These are phyloP conservation scores for Rhizophora apiculata DNA, from an alignment of 345 rosid species.

Conservation along the genomic window DNA sequence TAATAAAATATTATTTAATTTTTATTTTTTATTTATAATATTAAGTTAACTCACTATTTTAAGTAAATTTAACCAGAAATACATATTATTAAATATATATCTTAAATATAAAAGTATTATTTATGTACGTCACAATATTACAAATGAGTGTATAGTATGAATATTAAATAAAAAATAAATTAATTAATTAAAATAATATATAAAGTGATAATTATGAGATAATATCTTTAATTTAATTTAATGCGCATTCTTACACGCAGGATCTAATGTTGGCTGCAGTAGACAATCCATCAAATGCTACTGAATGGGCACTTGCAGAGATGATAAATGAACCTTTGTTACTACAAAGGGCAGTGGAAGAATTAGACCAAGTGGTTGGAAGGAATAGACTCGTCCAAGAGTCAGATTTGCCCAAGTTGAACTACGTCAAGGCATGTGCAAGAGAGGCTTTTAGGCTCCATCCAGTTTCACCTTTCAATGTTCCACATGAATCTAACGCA, in stretches of 20 bases:
- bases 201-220: not conserved
- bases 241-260: conserved; percentile 10
- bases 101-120: no score
- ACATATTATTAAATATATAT: no score
- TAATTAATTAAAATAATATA: not conserved
- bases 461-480: conserved; percentile 38
- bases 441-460: conserved; percentile 30
- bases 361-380: conserved; percentile 43
- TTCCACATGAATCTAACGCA: conserved; percentile 37
- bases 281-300: conserved; percentile 49
- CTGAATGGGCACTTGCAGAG: conserved; percentile 50
- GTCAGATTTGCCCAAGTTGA: conserved; percentile 21
- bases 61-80: no score
- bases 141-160: no score
- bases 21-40: no score
- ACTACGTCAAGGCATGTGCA: conserved; percentile 24
- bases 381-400: conserved; percentile 41
- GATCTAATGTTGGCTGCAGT: conserved; percentile 42
- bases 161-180: not conserved
- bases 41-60: no score
- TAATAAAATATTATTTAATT: no score
- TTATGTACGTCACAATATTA: no score
- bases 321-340: conserved; percentile 43
- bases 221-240: not conserved
- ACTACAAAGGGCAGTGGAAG: conserved; percentile 38